Base-by-base conservation (phyloP, 164 flowering plant genomes). In the Vitis riparia region DNA sequence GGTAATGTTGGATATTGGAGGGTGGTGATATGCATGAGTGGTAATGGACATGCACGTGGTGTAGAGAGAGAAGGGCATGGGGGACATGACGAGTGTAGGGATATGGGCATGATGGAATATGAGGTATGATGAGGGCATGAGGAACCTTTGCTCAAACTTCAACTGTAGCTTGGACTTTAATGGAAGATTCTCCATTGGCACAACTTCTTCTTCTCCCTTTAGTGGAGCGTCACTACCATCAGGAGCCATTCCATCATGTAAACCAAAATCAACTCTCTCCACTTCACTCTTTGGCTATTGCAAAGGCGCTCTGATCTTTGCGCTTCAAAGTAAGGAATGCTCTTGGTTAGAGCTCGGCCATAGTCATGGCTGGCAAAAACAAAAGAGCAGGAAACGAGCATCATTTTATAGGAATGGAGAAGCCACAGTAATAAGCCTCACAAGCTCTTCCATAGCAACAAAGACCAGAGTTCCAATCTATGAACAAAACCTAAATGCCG, bases 281-380 rank as follows among this genome's bases (percentile, higher is more conserved):
- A 96, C 0, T 77, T 80, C 59, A 93, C 93, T 68, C 99, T 82
- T 72, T 96, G 99, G 72, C 66, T 77, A 10, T 57, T 15, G 2
- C 97, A 98, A 11, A 96, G 91, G 68, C 74, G 73, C 11, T 98
- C 99, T 65, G 99, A 96, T 80, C 99, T 86, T 80, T 96, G 98
- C 68, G 93, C 98, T 76, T 96, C 99, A 70, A 79, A 96, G 81
- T 86, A 96, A 52, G 93, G 87, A 77, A 96, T 72, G 88, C 95
- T 83, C 79, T 96, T 93, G 51, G 77, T 87, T 58, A 96, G 71
- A 65, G 99, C 99, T 59, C 83, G 80, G 23, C 85, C 88, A 63
- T 93, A 93, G 72, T 92, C 90, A 81, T 94, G 97, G 52, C 90
- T 89, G n/a, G 85, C 91, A n/a, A 73, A 49, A 71, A 83, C 90